phyloP scores from a whole-genome alignment of 2,329 filamentous ascomycete species.

The Colletotrichum sp. region DNA sequence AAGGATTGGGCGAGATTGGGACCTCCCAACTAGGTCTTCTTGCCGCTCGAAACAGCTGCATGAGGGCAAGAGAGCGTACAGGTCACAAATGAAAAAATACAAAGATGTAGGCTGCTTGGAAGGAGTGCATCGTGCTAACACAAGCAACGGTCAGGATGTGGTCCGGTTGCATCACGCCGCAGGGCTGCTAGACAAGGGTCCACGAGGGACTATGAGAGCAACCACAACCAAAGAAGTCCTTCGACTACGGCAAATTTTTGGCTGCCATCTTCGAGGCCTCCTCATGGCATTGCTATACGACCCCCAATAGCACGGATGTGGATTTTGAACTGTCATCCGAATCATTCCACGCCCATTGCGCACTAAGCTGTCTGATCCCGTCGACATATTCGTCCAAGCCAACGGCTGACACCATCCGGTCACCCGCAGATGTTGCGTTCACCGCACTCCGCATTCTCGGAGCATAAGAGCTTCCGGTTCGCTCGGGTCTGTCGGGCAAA shows the following conservation, averaged over 20 bases:
- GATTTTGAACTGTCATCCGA: neutral
- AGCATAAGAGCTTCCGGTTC: neutral
- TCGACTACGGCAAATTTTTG: neutral
- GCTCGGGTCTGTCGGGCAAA: neutral
- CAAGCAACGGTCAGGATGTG: neutral
- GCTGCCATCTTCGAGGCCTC: neutral
- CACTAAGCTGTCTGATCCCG: neutral
- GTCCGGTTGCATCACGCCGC: neutral
- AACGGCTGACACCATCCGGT: neutral
- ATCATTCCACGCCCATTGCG: neutral
- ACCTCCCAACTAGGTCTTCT: neutral
- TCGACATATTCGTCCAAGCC: neutral
- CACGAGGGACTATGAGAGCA: neutral
- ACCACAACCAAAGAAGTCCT: neutral
- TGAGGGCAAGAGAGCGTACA: neutral
- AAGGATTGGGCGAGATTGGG: neutral
- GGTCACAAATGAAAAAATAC: neutral
- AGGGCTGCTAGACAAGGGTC: neutral
- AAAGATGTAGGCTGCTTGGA: neutral
- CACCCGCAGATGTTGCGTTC: neutral
- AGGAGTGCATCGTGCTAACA: neutral
- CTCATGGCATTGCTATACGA: neutral
- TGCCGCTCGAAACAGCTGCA: neutral
- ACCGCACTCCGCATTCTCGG: neutral
- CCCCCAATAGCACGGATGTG: neutral